Evolutionary conservation across 495 filamentous ascomycete genomes (phyloP), one percentile per base, ranked within the genome.

Genomic region (Aspergillus indologenus): DNA sequence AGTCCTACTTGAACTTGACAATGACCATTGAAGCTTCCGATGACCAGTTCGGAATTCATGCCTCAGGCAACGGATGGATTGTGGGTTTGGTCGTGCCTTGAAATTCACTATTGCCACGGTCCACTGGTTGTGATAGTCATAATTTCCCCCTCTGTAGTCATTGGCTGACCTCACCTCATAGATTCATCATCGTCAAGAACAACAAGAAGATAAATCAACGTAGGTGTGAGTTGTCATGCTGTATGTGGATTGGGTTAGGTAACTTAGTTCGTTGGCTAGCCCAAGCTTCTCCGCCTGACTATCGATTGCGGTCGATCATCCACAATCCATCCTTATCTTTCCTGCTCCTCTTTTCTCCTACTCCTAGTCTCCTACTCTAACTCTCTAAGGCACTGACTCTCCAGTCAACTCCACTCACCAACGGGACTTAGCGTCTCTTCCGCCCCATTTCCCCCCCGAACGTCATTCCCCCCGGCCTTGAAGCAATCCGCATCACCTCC

Each of bases 201-300:
- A 29, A 50, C 26, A 24, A 50, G n/a, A 24, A 15, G 21, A 50
- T 50, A 26, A 50, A 24, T 57, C 49, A 19, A 58, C 21, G 57
- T 60, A 56, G 29, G 59, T 58, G 58, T 68, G 62, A 59, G 67
- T 70, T 58, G 68, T 65, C 65, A 68, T 40, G 58, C 44, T 54
- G 44, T 49, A 48, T 54, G 44, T 49, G 64, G 64, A 53, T 64
- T 65, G 48, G 55, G 57, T 55, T 60, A 12, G 20, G 9, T 29
- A 29, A 9, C 9, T 29, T 56, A 12, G 11, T 23, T 18, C 18
- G 26, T 29, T 29, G 26, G 26, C 26, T 29, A 29, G 48, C 48
- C 48, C 48, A 29, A 51, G 48, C 4, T 9, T 29, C 50, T 64
- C 67, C 73, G 64, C 74, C 74, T 76, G 74, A 76, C 73, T 69